Evolutionary conservation across 2,329 filamentous ascomycete genomes (phyloP).

Genomic region (Ascochyta koolunga): DNA sequence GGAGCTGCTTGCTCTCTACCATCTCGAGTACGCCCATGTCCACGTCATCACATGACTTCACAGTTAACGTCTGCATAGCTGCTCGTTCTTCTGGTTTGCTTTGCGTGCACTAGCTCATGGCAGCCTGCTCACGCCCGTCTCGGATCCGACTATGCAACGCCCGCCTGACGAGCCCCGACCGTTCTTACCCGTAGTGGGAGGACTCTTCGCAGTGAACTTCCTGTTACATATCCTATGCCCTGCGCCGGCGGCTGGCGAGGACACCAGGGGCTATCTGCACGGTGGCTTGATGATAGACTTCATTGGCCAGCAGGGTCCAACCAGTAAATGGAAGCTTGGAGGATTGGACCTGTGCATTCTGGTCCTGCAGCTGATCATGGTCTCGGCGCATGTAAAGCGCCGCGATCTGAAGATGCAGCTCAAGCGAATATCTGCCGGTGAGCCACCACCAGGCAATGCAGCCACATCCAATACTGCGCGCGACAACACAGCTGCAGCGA

Average conservation of each 20-base stretch:
- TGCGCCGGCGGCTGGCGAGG: slow-evolving; percentile 54
- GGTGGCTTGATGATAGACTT: slow-evolving; percentile 69
- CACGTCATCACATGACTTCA: background rate
- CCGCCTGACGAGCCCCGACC: slow-evolving; percentile 58
- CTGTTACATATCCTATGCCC: slow-evolving; percentile 56
- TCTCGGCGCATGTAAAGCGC: slow-evolving; percentile 61
- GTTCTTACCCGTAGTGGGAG: slow-evolving; percentile 60
- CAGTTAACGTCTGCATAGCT: slow-evolving; percentile 49
- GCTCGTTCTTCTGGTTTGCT: slow-evolving; percentile 63
- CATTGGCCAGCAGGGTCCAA: slow-evolving; percentile 65
- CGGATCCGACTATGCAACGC: slow-evolving; percentile 54
- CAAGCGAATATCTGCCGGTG: slow-evolving; percentile 32
- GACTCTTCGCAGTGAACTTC: slow-evolving; percentile 62
- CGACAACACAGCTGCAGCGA: slow-evolving; percentile 9
- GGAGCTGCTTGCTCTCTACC: slow-evolving; percentile 66
- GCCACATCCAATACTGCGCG: slow-evolving; percentile 17
- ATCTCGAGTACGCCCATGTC: slow-evolving; percentile 61
- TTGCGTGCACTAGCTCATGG: slow-evolving; percentile 62
- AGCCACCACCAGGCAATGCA: slow-evolving; percentile 15
- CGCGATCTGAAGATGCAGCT: slow-evolving; percentile 54
- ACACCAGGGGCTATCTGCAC: slow-evolving; percentile 62
- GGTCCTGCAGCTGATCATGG: slow-evolving; percentile 62
- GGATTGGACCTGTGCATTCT: slow-evolving; percentile 61
- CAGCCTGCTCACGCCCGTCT: slow-evolving; percentile 65
- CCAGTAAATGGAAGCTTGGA: slow-evolving; percentile 59